Evolutionary conservation across 768 basidiomycete species (phyloP).

Genomic region (Leccinellum luteum): DNA sequence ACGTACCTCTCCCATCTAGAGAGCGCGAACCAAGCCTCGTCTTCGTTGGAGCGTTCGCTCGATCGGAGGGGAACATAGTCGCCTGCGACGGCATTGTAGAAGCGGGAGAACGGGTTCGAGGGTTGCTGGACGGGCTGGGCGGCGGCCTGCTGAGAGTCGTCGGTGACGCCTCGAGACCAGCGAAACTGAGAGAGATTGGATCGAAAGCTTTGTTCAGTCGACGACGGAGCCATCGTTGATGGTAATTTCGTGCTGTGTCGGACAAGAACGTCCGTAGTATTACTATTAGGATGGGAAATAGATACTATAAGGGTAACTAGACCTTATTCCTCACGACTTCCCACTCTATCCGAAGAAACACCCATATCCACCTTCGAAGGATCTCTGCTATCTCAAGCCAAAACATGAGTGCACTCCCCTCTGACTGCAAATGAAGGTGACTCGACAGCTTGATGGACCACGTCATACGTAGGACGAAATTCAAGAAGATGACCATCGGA

Average conservation of each 20-base stretch:
- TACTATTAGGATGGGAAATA: background rate
- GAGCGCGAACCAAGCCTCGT: constrained; percentile 92
- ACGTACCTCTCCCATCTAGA: constrained; percentile 88
- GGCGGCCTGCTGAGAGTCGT: constrained; percentile 56
- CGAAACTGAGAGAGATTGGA: constrained; percentile 79
- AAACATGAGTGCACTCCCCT: constrained; percentile 83
- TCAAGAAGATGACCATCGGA: constrained; percentile 76
- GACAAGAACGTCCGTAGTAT: background rate
- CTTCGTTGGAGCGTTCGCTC: constrained; percentile 82
- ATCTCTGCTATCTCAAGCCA: constrained; percentile 90
- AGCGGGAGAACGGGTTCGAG: constrained; percentile 75
- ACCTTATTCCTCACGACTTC: constrained; percentile 65
- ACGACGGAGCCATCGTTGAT: background rate
- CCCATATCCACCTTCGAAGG: constrained; percentile 95
- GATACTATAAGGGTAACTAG: background rate
- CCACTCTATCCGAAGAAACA: constrained; percentile 96
- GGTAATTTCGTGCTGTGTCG: background rate
- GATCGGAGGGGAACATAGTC: constrained; percentile 88
- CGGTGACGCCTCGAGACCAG: constrained; percentile 71
- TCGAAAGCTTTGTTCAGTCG: constrained; percentile 67
- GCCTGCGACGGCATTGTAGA: constrained; percentile 82
- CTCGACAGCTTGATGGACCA: constrained; percentile 91
- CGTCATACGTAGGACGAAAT: constrained; percentile 85
- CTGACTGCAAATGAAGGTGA: constrained; percentile 76
- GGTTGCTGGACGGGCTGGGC: constrained; percentile 31